A percentile compares a stretch with the other conserved stretches of the same genome.
phyloP scores from a whole-genome alignment of 192 early-diverging fungal genomes.

The Pilaira anomala region DNA sequence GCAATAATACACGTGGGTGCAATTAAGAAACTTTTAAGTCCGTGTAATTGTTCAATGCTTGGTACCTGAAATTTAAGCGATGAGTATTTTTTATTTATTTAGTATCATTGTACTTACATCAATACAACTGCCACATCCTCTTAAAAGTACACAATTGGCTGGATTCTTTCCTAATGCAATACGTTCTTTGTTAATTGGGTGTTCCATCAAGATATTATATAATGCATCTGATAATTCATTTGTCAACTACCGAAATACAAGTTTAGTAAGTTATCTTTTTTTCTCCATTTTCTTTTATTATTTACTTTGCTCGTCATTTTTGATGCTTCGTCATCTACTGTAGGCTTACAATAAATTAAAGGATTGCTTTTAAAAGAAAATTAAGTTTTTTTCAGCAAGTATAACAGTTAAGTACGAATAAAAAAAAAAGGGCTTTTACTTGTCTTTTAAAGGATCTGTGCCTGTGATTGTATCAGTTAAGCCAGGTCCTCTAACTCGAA shows the following conservation, averaged over 20 bases:
- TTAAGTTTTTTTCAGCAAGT: not conserved
- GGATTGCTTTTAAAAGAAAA: constrained; percentile 14
- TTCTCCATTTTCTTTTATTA: not conserved
- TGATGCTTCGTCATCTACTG: constrained; percentile 15
- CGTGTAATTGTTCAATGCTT: constrained; percentile 23
- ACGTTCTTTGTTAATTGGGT: constrained; percentile 28
- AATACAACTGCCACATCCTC: constrained; percentile 35
- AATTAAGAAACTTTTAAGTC: constrained; percentile 28
- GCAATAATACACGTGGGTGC: constrained; percentile 40
- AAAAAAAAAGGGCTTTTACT: constrained; percentile 7
- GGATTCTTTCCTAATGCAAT: constrained; percentile 19
- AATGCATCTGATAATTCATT: constrained; percentile 33
- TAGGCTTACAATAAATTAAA: constrained; percentile 26
- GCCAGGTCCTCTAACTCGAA: constrained; percentile 30
- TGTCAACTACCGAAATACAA: constrained; percentile 14
- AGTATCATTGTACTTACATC: constrained; percentile 10
- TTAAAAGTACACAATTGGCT: constrained; percentile 34
- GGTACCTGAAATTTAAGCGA: constrained; percentile 19
- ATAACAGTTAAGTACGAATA: not conserved
- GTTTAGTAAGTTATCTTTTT: not conserved
- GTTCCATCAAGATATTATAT: constrained; percentile 3
- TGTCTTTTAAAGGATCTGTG: constrained; percentile 37
- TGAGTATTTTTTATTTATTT: not conserved
- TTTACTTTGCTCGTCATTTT: constrained; percentile 29
- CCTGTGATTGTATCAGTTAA: constrained; percentile 36